Evolutionary conservation across 1,284 basidiomycete genomes (phyloP).

Genomic region (Leccinum angustisporum): DNA sequence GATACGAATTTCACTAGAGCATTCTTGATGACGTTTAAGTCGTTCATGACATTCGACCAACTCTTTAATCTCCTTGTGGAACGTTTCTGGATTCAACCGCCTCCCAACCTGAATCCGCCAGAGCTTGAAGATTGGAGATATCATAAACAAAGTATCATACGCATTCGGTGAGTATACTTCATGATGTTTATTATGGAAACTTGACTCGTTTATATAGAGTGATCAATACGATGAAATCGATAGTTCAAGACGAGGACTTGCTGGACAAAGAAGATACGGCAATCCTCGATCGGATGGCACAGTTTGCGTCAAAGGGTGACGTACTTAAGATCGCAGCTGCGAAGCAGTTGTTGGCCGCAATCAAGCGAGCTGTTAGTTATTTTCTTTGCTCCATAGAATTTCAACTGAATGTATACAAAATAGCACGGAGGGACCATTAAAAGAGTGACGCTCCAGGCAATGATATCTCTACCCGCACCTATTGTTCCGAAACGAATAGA

Average conservation of each 20-base stretch:
- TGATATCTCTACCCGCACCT: conserved; percentile 49
- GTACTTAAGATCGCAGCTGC: conserved; percentile 46
- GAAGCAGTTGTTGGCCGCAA: conserved; percentile 51
- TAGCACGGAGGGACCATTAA: conserved; percentile 40
- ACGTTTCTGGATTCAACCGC: conserved; percentile 66
- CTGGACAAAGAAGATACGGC: conserved; percentile 55
- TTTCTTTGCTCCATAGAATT: neutral
- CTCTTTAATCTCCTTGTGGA: conserved; percentile 65
- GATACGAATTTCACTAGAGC: conserved; percentile 71
- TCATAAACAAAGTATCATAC: conserved; percentile 71
- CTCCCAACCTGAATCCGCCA: conserved; percentile 48
- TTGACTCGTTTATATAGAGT: conserved; percentile 40
- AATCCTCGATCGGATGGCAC: conserved; percentile 54
- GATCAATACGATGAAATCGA: conserved; percentile 59
- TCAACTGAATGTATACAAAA: conserved; percentile 18
- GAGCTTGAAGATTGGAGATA: conserved; percentile 68
- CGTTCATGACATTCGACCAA: conserved; percentile 69
- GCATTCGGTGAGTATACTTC: conserved; percentile 49
- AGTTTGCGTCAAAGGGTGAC: conserved; percentile 51
- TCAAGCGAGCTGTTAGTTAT: conserved; percentile 53
- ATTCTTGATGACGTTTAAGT: conserved; percentile 82
- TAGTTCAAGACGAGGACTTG: conserved; percentile 57
- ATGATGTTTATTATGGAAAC: neutral
- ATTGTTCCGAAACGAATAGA: conserved; percentile 62
- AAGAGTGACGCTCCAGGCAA: conserved; percentile 35